Conservation (phyloP, 257 asterid genomes). For the Penstemon davidsonii region DNA sequence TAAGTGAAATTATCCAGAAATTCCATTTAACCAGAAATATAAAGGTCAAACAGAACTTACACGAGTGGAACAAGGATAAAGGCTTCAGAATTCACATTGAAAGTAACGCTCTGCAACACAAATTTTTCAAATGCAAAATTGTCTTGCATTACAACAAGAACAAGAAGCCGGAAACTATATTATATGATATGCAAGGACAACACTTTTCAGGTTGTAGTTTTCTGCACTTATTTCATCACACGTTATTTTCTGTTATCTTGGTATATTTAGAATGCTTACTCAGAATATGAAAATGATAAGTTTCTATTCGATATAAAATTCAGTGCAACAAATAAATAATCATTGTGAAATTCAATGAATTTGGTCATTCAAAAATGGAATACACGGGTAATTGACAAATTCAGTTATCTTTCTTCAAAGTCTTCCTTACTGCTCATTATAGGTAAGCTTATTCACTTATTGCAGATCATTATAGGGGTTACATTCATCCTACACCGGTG, state of each 20-base stretch:
- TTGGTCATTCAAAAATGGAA: background rate
- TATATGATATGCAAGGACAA: too few relatives aligned
- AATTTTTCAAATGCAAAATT: constrained; percentile 25
- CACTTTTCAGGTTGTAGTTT: too few relatives aligned
- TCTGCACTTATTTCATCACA: too few relatives aligned
- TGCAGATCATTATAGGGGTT: too few relatives aligned
- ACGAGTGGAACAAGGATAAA: constrained; percentile 19
- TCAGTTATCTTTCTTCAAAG: background rate
- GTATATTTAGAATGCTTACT: too few relatives aligned
- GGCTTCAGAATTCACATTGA: constrained; percentile 31
- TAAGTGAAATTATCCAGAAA: background rate
- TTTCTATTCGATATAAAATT: background rate
- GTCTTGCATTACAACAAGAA: constrained; percentile 23
- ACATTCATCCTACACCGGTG: too few relatives aligned
- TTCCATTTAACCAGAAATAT: background rate
- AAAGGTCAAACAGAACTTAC: constrained; percentile 10
- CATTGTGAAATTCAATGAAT: too few relatives aligned
- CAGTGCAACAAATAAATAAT: background rate
- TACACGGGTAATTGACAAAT: background rate
- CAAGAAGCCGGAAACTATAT: constrained; percentile 4
- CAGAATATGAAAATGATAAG: background rate
- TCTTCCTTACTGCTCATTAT: background rate
- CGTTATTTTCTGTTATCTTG: too few relatives aligned
- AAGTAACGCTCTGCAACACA: constrained; percentile 35
- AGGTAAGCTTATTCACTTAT: background rate